Evolutionary conservation across 495 filamentous ascomycete species (phyloP).

Genomic region (Aspergillus coremiiformis): DNA sequence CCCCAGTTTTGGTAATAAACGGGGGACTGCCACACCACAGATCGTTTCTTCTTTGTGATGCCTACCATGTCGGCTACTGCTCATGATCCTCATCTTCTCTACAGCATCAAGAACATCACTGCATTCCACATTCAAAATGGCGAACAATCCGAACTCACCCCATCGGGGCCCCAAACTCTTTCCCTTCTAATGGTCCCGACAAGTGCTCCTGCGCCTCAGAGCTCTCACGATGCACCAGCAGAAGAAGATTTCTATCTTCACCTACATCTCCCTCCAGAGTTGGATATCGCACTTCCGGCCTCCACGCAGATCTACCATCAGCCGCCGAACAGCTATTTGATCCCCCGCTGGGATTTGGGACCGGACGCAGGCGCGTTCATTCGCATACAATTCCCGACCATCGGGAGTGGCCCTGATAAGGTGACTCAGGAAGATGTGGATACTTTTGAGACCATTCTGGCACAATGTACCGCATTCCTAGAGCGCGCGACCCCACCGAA

Average conservation of each 20-base stretch:
- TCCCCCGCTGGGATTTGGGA: conserved; percentile 86
- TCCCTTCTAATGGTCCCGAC: conserved; percentile 93
- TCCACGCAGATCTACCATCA: conserved; percentile 95
- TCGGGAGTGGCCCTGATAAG: conserved; percentile 54
- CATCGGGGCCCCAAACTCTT: conserved; percentile 78
- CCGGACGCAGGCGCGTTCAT: conserved; percentile 84
- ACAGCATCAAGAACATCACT: conserved; percentile 73
- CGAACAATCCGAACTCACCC: conserved; percentile 71
- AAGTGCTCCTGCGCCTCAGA: conserved; percentile 59
- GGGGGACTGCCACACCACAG: neutral
- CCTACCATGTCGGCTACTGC: conserved; percentile 10
- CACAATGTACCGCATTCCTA: conserved; percentile 89
- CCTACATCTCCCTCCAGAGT: conserved; percentile 84
- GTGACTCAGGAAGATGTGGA: conserved; percentile 87
- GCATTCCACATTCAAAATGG: conserved; percentile 87
- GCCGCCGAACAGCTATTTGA: conserved; percentile 79
- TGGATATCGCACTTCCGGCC: conserved; percentile 82
- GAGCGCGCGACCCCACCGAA: conserved; percentile 63
- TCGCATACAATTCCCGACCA: conserved; percentile 73
- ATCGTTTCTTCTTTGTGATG: neutral
- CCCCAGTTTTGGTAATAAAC: neutral
- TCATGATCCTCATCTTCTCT: conserved; percentile 71
- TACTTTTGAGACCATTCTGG: conserved; percentile 93
- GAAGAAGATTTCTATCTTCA: conserved; percentile 96
- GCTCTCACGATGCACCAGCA: conserved; percentile 43